These are phyloP conservation scores for Pseudocercospora fuligena DNA, from an alignment of 2,329 filamentous ascomycete species.

Conservation along the genomic window DNA sequence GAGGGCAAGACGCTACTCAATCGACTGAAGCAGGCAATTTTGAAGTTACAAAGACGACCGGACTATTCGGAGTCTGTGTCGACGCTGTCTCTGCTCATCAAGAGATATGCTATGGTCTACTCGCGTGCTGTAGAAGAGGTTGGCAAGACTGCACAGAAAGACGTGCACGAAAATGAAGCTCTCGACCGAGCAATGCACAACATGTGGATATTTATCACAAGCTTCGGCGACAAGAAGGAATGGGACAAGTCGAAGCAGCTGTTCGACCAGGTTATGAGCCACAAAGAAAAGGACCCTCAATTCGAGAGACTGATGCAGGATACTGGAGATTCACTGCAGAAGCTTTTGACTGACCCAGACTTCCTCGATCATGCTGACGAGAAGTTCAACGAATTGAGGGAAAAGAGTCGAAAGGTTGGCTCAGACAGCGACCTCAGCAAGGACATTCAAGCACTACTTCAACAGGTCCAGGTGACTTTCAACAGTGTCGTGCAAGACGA, in stretches of 20 bases:
- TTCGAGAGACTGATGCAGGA: conserved; percentile 79
- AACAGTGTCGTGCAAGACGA: conserved; percentile 72
- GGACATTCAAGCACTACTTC: conserved; percentile 74
- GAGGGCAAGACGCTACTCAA: conserved; percentile 74
- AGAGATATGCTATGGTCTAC: conserved; percentile 78
- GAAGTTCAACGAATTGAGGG: conserved; percentile 64
- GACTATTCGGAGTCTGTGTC: conserved; percentile 90
- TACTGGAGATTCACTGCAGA: conserved; percentile 74
- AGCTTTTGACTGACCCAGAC: conserved; percentile 80
- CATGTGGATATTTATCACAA: conserved; percentile 79
- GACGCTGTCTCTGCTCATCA: conserved; percentile 73
- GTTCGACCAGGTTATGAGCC: conserved; percentile 72
- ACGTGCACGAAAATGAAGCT: conserved; percentile 73
- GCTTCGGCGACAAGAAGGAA: conserved; percentile 73
- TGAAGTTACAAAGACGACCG: conserved; percentile 72
- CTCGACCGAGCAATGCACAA: conserved; percentile 77
- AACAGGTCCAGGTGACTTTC: conserved; percentile 70
- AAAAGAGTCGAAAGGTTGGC: conserved; percentile 62
- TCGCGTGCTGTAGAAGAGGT: conserved; percentile 73
- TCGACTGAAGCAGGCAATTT: conserved; percentile 76
- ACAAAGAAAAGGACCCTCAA: conserved; percentile 76
- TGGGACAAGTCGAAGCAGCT: conserved; percentile 77
- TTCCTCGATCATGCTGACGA: conserved; percentile 80
- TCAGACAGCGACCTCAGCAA: conserved; percentile 70
- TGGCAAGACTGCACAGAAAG: conserved; percentile 68